Conservation (phyloP, 2,329 filamentous ascomycete species). For the Whalleya microplaca region DNA sequence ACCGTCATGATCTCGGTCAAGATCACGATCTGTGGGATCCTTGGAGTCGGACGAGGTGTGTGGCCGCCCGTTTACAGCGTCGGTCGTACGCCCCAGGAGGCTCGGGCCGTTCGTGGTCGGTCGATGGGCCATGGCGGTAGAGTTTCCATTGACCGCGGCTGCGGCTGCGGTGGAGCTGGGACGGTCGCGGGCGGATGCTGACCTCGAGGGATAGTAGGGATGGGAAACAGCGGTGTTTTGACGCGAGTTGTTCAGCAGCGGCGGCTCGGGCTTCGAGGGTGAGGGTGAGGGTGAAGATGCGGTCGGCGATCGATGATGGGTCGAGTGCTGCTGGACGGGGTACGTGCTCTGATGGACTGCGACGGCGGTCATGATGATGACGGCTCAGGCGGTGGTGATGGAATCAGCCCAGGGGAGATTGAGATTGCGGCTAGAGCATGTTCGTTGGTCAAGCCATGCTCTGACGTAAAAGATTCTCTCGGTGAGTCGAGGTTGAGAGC, state of each 20-base stretch:
- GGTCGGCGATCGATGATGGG: slow-evolving; percentile 18
- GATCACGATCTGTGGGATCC: slow-evolving; percentile 32
- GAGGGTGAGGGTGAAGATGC: slow-evolving; percentile 23
- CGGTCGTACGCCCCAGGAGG: slow-evolving; percentile 16
- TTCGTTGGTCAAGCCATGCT: slow-evolving; percentile 8
- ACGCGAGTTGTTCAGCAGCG: slow-evolving; percentile 1
- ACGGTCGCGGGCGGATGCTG: slow-evolving; percentile 16
- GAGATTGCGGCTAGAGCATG: slow-evolving; percentile 12
- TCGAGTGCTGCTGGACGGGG: slow-evolving; percentile 24
- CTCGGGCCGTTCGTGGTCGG: slow-evolving; percentile 20
- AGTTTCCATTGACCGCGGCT: slow-evolving; percentile 15
- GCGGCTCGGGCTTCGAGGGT: slow-evolving; percentile 12
- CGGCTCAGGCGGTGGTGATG: no score
- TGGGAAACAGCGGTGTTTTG: slow-evolving; percentile 7
- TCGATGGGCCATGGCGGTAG: slow-evolving; percentile 29
- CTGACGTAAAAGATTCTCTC: not conserved
- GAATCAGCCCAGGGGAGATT: not conserved
- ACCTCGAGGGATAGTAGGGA: slow-evolving; percentile 7
- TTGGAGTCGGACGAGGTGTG: slow-evolving; percentile 30
- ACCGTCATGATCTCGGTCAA: slow-evolving; percentile 9
- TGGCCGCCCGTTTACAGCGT: slow-evolving; percentile 22
- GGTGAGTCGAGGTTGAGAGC: not conserved
- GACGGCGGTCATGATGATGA: slow-evolving; percentile 34
- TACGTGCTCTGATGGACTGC: slow-evolving; percentile 32
- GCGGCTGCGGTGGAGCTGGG: slow-evolving; percentile 2